Evolutionary conservation across 2,329 filamentous ascomycete species (phyloP).

Genomic region (Monascus ruber): DNA sequence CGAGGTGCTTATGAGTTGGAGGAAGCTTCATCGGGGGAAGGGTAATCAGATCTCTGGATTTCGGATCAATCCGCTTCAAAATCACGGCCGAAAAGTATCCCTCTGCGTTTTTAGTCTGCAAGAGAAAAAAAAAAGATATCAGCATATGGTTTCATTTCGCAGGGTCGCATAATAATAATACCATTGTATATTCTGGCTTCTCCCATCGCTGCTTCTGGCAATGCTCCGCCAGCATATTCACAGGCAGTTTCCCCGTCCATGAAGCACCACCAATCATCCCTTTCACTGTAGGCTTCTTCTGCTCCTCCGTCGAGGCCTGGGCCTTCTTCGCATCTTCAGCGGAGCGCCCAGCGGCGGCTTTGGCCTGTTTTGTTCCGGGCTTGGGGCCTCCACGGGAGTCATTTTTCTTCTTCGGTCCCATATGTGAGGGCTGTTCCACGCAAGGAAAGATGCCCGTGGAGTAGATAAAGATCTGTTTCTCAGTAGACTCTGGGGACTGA

Average conservation of each 20-base stretch:
- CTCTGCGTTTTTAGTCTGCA: constrained; percentile 53
- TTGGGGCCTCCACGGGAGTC: constrained; percentile 28
- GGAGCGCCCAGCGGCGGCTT: constrained; percentile 25
- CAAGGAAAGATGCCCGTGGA: constrained; percentile 14
- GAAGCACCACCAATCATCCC: constrained; percentile 88
- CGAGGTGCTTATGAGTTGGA: constrained; percentile 61
- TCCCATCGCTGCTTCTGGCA: constrained; percentile 96
- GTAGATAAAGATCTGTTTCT: not conserved
- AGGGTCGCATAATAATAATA: constrained; percentile 20
- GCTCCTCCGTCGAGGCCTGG: constrained; percentile 30
- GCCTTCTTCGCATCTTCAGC: constrained; percentile 19
- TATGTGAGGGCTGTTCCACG: constrained; percentile 8
- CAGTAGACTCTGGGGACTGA: too few relatives aligned
- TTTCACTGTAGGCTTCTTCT: constrained; percentile 51
- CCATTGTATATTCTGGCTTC: constrained; percentile 80
- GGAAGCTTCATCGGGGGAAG: constrained; percentile 78
- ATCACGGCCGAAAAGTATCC: constrained; percentile 74
- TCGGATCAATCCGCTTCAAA: constrained; percentile 59
- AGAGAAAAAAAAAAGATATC: constrained; percentile 2
- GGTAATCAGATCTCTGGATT: constrained; percentile 65
- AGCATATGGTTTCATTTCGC: constrained; percentile 11
- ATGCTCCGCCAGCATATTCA: constrained; percentile 86
- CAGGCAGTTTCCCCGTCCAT: constrained; percentile 94
- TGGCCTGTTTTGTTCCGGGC: constrained; percentile 29
- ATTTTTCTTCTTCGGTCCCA: constrained; percentile 33